Percentiles rank a stretch among this genome's conserved stretches.
These are phyloP conservation scores for Dactylorhiza incarnata DNA, from an alignment of 106 monocot species.

Conservation along the genomic window DNA sequence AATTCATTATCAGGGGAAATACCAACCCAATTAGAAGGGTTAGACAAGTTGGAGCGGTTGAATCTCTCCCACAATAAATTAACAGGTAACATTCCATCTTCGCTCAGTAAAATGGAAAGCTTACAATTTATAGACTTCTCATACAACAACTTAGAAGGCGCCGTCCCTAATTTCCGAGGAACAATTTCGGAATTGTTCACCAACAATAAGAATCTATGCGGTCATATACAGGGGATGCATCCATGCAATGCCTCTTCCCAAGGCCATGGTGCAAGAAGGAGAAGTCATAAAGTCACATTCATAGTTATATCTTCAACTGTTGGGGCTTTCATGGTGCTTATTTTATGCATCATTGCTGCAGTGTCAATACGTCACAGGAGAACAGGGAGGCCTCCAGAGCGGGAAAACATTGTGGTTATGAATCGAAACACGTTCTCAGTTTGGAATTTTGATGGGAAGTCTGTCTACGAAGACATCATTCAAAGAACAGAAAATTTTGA, in stretches of 20 bases:
- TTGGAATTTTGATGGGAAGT: conserved; percentile 12
- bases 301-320: neutral
- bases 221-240: conserved; percentile 3
- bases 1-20: conserved; percentile 19
- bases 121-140: conserved; percentile 19
- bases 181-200: neutral
- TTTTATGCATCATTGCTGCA: neutral
- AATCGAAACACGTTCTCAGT: neutral
- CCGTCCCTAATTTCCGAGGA: conserved; percentile 10
- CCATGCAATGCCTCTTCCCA: neutral
- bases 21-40: conserved; percentile 8
- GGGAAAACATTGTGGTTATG: no score
- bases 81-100: conserved; percentile 11
- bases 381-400: neutral
- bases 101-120: conserved; percentile 5
- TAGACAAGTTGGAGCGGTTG: conserved; percentile 9
- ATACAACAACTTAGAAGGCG: conserved; percentile 22
- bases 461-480: conserved; percentile 20
- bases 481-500: conserved; percentile 27
- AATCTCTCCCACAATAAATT: conserved; percentile 27
- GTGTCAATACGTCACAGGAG: neutral
- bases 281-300: neutral
- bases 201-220: conserved; percentile 20
- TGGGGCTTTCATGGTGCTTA: neutral
- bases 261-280: neutral